Percentiles rank a stretch among this genome's conserved stretches.
Evolutionary conservation across 1,139 yeast genomes (phyloP).

Genomic region (Yamadazyma conglobata): DNA sequence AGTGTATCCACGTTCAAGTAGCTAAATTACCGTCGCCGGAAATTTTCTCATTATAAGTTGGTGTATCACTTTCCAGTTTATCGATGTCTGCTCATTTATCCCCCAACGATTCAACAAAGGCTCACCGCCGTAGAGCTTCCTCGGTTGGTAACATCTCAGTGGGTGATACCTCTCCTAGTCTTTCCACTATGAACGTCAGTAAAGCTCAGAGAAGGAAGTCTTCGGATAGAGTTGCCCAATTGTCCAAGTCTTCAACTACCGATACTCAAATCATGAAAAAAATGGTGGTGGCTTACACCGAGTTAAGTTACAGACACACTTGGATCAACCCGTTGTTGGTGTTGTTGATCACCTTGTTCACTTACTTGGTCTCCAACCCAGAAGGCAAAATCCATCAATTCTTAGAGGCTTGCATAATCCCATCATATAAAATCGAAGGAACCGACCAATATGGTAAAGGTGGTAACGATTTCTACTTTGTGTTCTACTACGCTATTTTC

Average conservation of each 20-base stretch:
- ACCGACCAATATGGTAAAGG: constrained; percentile 82
- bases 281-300: constrained; percentile 54
- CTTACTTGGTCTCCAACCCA: constrained; percentile 48
- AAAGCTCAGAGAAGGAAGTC: constrained; percentile 32
- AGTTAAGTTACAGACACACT: constrained; percentile 65
- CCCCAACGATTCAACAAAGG: constrained; percentile 1
- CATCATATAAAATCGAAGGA: constrained; percentile 63
- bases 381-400: constrained; percentile 54
- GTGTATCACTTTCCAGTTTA: too few species aligned
- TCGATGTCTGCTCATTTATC: constrained; percentile 1
- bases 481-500: constrained; percentile 74
- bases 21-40: too few species aligned
- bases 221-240: constrained; percentile 30
- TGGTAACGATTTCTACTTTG: constrained; percentile 73
- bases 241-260: constrained; percentile 24
- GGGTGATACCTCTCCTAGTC: constrained; percentile 57
- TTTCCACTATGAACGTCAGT: constrained; percentile 44
- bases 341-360: constrained; percentile 31
- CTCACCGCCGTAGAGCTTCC: constrained; percentile 44
- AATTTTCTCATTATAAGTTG: too few species aligned
- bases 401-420: constrained; percentile 60
- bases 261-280: constrained; percentile 47
- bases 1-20: too few species aligned
- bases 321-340: constrained; percentile 73
- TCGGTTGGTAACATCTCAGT: constrained; percentile 56